phyloP scores from a whole-genome alignment of 2,329 filamentous ascomycete species.

The Aspergillus sp. region DNA sequence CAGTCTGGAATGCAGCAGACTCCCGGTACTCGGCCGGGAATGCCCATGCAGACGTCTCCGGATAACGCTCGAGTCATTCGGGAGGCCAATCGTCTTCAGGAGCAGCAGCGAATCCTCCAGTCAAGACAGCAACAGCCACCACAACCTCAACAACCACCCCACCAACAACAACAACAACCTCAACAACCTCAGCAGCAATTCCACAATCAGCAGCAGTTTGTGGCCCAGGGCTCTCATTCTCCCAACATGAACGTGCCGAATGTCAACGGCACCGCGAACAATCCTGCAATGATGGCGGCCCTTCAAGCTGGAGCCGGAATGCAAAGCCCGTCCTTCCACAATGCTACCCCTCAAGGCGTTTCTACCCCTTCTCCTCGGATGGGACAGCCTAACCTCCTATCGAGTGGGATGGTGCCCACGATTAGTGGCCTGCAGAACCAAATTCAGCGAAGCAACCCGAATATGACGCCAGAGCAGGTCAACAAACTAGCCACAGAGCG shows the following conservation, averaged over 20 bases:
- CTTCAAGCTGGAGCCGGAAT: constrained; percentile 43
- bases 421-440: constrained; percentile 54
- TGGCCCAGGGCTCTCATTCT: constrained; percentile 42
- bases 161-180: constrained; percentile 15
- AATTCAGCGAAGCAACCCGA: constrained; percentile 51
- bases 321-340: constrained; percentile 44
- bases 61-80: constrained; percentile 48
- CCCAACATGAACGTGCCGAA: constrained; percentile 45
- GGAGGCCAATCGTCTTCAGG: constrained; percentile 47
- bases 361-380: constrained; percentile 48
- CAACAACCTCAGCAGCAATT: constrained; percentile 31
- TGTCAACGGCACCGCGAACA: constrained; percentile 39
- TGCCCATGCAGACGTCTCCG: constrained; percentile 55
- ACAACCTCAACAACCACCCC: constrained; percentile 6
- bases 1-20: constrained; percentile 58
- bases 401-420: constrained; percentile 53
- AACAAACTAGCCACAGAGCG: constrained; percentile 52
- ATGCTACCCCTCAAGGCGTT: constrained; percentile 36
- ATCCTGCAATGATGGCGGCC: constrained; percentile 44
- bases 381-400: constrained; percentile 49
- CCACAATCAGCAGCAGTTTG: constrained; percentile 40
- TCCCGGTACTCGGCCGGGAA: constrained; percentile 35
- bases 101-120: constrained; percentile 62
- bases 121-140: constrained; percentile 39
- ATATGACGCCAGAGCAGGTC: constrained; percentile 53